These are phyloP conservation scores for Monoraphidium neglectum DNA, from an alignment of 139 green algal species.

Conservation along the genomic window DNA sequence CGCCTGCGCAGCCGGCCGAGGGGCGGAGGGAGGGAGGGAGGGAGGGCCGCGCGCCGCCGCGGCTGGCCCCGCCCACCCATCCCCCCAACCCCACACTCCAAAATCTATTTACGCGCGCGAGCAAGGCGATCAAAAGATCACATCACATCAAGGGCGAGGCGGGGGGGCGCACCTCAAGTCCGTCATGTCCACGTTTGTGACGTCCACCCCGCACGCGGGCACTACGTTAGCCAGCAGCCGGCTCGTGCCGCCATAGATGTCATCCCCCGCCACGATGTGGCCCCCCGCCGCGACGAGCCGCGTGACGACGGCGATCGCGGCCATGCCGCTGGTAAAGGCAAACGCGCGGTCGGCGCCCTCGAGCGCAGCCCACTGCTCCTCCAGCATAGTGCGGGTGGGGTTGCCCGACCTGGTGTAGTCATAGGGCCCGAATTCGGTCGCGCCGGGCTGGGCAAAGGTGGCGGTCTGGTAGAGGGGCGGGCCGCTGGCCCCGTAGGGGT, in stretches of 20 bases:
- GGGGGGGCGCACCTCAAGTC: conserved; percentile 78
- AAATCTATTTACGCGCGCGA: background rate
- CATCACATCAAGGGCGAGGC: too few relatives aligned
- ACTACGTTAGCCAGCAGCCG: conserved; percentile 77
- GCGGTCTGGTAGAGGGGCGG: conserved; percentile 97
- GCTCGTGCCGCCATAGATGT: conserved; percentile 96
- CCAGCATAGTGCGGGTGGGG: conserved; percentile 84
- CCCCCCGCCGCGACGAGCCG: conserved; percentile 67
- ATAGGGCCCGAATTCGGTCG: conserved; percentile 85
- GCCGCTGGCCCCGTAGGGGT: conserved; percentile 82
- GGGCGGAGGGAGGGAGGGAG: too few relatives aligned
- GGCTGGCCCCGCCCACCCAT: too few relatives aligned
- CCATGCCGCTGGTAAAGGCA: conserved; percentile 96
- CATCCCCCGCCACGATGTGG: conserved; percentile 91
- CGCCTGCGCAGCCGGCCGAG: too few relatives aligned
- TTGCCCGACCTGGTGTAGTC: conserved; percentile 98
- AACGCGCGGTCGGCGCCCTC: conserved; percentile 87
- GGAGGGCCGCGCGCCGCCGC: too few relatives aligned
- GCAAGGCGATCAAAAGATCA: too few relatives aligned
- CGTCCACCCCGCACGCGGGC: conserved; percentile 62
- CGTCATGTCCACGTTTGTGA: conserved; percentile 94
- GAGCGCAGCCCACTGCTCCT: conserved; percentile 83
- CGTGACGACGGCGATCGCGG: conserved; percentile 77
- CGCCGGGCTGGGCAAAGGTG: conserved; percentile 81
- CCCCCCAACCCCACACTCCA: too few relatives aligned